A percentile compares a stretch with the other conserved stretches of the same genome.
These are phyloP conservation scores for Coemansia sp. DNA, from an alignment of 192 early-diverging fungal genomes.

Conservation along the genomic window DNA sequence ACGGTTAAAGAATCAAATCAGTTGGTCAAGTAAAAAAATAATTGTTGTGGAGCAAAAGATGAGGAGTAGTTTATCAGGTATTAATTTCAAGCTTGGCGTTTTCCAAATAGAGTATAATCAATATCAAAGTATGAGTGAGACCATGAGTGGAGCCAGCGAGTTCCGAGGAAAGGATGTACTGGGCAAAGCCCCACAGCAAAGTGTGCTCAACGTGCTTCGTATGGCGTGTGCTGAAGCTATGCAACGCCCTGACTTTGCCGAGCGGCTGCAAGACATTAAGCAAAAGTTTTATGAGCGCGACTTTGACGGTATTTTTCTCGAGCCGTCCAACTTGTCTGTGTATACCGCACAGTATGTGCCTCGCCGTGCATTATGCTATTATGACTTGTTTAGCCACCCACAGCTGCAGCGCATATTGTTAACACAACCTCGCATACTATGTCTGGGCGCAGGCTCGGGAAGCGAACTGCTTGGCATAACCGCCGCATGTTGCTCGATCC, in stretches of 20 bases:
- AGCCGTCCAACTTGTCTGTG: constrained; percentile 67
- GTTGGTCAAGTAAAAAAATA: neutral
- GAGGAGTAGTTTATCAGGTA: neutral
- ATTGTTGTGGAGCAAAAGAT: neutral
- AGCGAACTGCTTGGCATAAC: constrained; percentile 81
- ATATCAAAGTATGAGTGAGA: neutral
- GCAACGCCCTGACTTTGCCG: constrained; percentile 59
- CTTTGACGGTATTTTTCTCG: constrained; percentile 79
- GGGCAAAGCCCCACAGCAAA: constrained; percentile 41
- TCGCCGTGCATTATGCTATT: constrained; percentile 82
- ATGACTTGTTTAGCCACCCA: constrained; percentile 60
- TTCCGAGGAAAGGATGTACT: constrained; percentile 7
- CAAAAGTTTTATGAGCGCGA: constrained; percentile 77
- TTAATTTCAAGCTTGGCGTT: constrained; percentile 1
- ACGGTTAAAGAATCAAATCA: constrained; percentile 4
- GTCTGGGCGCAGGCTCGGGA: constrained; percentile 82
- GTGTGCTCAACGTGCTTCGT: constrained; percentile 65
- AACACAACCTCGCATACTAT: constrained; percentile 55
- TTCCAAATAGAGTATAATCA: neutral
- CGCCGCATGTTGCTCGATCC: constrained; percentile 56
- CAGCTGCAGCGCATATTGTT: constrained; percentile 56
- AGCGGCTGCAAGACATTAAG: constrained; percentile 74
- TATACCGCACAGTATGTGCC: constrained; percentile 90
- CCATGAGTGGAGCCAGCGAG: neutral
- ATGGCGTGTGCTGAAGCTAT: constrained; percentile 61